Evolutionary conservation across 2,329 filamentous ascomycete genomes (phyloP), one percentile per base, ranked within the genome.

Genomic region (Clathrospora elynae): DNA sequence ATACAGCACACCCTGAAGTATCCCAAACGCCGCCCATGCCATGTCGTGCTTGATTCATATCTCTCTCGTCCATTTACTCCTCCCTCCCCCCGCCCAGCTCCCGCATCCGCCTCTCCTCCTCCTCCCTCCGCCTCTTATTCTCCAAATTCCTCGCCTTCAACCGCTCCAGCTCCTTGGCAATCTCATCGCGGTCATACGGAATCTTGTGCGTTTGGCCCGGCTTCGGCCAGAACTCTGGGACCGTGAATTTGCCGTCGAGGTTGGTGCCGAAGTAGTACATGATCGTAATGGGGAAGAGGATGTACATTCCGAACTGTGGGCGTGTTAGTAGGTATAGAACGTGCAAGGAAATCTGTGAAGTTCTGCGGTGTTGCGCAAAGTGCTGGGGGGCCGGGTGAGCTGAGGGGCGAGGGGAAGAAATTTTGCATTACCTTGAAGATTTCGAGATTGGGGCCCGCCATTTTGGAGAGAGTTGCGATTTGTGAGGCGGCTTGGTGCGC

Each of bases 181-280:
- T 93, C 72, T 95, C 89, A 41, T 93, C 88, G 52, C 79, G 78
- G 57, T 93, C 88, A 46, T 82, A 82, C 2, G 89, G 89, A 31
- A 93, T 81, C 62, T 80, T 82, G 73, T 93, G 86, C 47, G 86
- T 86, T 67, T 91, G 79, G 52, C 87, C 85, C 4, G 84, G 78
- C 63, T 85, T 89, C 18, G 93, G 93, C 93, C 93, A 99, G 78
- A 99, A 99, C 44, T 87, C 88, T 14, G 87, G 85, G 1, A 97
- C 89, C 33, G 81, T 76, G 78, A 99, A 99, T 32, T 54, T 59
- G 57, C 86, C 81, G 73, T 99, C 93, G 67, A 99, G 88, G 73
- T 99, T 99, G 42, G 91, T 96, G 68, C 93, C 93, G 73, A 97
- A 99, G 78, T 99, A 99, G 80, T 95, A 97, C 93, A 99, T 99